A percentile compares a stretch with the other conserved stretches of the same genome.
phyloP scores from a whole-genome alignment of 2,329 filamentous ascomycete genomes.

The Pestalotiopsis sp. region DNA sequence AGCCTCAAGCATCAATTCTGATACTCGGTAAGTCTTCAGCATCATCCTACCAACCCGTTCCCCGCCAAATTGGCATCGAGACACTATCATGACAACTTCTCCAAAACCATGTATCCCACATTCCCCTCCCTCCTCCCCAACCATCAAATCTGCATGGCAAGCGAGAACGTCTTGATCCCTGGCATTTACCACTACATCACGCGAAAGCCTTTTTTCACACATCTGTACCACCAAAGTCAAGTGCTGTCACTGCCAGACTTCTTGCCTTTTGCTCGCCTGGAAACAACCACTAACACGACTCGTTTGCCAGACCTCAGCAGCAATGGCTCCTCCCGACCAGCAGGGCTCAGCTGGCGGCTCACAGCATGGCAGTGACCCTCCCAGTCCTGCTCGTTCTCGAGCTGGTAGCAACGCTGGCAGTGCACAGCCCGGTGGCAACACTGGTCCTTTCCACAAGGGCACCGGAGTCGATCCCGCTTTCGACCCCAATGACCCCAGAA shows the following conservation, averaged over 20 bases:
- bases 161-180: not conserved
- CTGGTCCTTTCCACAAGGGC: conserved; percentile 9
- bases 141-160: not conserved
- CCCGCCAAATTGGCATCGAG: not conserved
- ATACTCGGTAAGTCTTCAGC: not conserved
- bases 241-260: not conserved
- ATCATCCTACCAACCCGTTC: not conserved
- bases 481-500: not conserved
- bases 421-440: not conserved
- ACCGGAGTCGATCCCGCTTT: conserved; percentile 33
- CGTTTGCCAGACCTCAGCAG: not conserved
- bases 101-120: not conserved
- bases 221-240: not conserved
- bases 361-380: not conserved
- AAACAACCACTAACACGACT: not conserved
- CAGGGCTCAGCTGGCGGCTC: conserved; percentile 12
- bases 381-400: conserved; percentile 10
- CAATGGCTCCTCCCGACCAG: conserved; percentile 11
- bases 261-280: not conserved
- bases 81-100: not conserved
- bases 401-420: conserved; percentile 11
- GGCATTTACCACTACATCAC: not conserved
- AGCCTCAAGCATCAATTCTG: not conserved
- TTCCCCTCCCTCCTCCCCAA: not conserved
- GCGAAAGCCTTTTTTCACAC: not conserved